A percentile compares a stretch with the other conserved stretches of the same genome.
Conservation (phyloP, 1,284 basidiomycete genomes). For the Melanopsichium pennsylvanicum region DNA sequence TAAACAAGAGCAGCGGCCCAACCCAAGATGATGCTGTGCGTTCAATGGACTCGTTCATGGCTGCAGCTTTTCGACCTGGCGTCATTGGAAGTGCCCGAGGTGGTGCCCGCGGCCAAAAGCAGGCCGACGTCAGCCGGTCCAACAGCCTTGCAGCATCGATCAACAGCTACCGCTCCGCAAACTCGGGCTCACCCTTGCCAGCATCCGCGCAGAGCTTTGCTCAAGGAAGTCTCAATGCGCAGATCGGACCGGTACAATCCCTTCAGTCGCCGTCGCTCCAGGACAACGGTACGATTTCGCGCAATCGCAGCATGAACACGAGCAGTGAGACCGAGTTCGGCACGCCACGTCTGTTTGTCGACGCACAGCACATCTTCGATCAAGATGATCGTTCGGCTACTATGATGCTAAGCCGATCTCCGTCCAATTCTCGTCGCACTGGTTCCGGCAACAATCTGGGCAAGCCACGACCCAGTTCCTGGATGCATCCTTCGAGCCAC, state of each 20-base stretch:
- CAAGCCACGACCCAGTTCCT: slow-evolving; percentile 31
- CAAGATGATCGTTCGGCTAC: slow-evolving; percentile 2
- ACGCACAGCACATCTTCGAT: slow-evolving; percentile 34
- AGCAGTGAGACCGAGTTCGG: slow-evolving; percentile 34
- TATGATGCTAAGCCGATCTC: slow-evolving; percentile 8
- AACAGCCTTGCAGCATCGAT: slow-evolving; percentile 41
- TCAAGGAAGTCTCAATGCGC: neutral
- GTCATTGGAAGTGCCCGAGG: slow-evolving; percentile 23
- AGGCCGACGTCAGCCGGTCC: slow-evolving; percentile 25
- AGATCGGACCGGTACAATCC: neutral
- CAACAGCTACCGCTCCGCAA: slow-evolving; percentile 38
- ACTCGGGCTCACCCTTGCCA: slow-evolving; percentile 29
- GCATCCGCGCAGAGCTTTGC: neutral
- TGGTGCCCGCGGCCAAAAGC: slow-evolving; percentile 1
- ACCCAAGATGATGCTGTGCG: slow-evolving; percentile 17
- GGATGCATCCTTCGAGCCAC: slow-evolving; percentile 38
- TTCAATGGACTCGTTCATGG: slow-evolving; percentile 28
- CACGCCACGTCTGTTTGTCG: slow-evolving; percentile 37
- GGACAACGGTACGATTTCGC: slow-evolving; percentile 3
- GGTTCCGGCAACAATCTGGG: slow-evolving; percentile 2
- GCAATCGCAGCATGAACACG: slow-evolving; percentile 10
- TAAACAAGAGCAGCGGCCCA: slow-evolving; percentile 10
- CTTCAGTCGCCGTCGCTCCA: slow-evolving; percentile 26
- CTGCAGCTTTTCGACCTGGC: slow-evolving; percentile 11
- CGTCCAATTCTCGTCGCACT: neutral